Evolutionary conservation across 495 filamentous ascomycete genomes (phyloP).

Genomic region (Aspergillus homomorphus): DNA sequence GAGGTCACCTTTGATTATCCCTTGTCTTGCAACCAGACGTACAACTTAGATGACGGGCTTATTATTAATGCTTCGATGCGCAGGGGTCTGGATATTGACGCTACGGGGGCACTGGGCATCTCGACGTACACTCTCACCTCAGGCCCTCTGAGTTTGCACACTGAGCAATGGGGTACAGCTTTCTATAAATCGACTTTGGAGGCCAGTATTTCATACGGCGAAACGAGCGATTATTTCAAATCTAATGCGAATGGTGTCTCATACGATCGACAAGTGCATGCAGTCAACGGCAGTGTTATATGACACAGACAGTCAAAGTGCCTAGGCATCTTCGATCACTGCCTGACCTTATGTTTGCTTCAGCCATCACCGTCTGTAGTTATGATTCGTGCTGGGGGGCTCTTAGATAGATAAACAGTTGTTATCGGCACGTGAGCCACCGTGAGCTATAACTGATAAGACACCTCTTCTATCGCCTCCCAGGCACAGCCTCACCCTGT

Average conservation of each 20-base stretch:
- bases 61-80: conserved; percentile 57
- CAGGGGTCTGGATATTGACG: conserved; percentile 54
- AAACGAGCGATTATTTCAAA: conserved; percentile 27
- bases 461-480: conserved; percentile 1
- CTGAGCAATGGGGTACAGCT: conserved; percentile 30
- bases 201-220: conserved; percentile 25
- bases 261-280: conserved; percentile 50
- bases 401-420: background rate
- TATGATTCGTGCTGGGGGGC: too few species aligned
- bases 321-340: background rate
- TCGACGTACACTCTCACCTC: conserved; percentile 49
- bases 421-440: conserved; percentile 32
- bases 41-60: conserved; percentile 47
- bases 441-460: conserved; percentile 27
- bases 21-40: conserved; percentile 56
- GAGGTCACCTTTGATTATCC: conserved; percentile 60
- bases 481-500: background rate
- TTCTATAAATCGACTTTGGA: conserved; percentile 23
- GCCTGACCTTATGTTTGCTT: too few species aligned
- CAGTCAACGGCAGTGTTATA: conserved; percentile 50
- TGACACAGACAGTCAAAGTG: conserved; percentile 18
- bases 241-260: conserved; percentile 27
- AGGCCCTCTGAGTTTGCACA: conserved; percentile 27
- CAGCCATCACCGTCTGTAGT: too few species aligned
- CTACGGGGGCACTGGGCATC: conserved; percentile 44